Base-by-base conservation (phyloP, 495 filamentous ascomycete species). In the Hypoxylon intermedium region DNA sequence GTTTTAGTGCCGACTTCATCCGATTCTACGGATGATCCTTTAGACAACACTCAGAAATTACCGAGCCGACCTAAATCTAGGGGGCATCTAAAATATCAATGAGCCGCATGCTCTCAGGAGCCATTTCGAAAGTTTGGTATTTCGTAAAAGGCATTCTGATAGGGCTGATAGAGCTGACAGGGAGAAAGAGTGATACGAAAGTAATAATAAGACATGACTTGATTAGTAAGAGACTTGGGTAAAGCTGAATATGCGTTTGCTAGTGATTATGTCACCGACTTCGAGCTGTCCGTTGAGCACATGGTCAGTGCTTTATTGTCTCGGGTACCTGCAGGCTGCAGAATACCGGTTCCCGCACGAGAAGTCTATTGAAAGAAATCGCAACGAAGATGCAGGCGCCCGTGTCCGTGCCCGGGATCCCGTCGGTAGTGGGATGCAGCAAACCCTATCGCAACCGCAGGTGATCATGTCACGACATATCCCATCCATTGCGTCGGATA, bases 1-100 rank as follows among this genome's bases (percentile, higher is more conserved):
- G 71, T 81, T 0, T 42, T 79, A 37, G 59, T 81, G 3, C 52
- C 72, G 7, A 69, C 63, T 24, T 37, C 52, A 6, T 61, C 73
- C 16, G 72, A 72, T 40, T 52, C 67, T 15, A 58, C 72, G 12
- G 59, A 58, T 21, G 60, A 54, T 34, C 21, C 41, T 4, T 45
- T 67, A 15, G 44, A 20, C n/a, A 16, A 20, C 7, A 50, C 40
- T 7, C 55, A 54, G 36, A 66, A 43, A 24, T 13, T 43, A 5
- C 44, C 53, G 2, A 50, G 42, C 13, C 58, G 58, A 47, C 30
- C 54, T 11, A 67, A 65, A 21, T 49, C 67, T 4, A 65, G 67
- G 36, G 67, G 53, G 20, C 62, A n/a, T n/a, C n/a, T n/a, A n/a
- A n/a, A n/a, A n/a, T n/a, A n/a, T n/a, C n/a, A n/a, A n/a, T n/a